Evolutionary conservation across 768 basidiomycete genomes (phyloP).

Genomic region (Lanmaoa pseudosensibilis): DNA sequence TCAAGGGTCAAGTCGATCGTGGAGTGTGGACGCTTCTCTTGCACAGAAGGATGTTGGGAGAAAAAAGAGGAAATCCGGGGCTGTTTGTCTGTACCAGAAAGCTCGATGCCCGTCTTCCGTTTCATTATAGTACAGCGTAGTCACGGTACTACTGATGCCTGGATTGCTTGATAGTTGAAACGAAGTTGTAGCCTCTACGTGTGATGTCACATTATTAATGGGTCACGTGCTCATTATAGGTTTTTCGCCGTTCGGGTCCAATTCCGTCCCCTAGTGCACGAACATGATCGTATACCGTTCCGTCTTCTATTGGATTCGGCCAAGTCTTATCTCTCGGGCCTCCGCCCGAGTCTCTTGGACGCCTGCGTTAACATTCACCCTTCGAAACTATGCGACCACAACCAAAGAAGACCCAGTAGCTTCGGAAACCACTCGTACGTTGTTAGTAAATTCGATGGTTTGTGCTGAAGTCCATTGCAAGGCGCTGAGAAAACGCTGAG

Average conservation of each 20-base stretch:
- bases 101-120: conserved; percentile 7
- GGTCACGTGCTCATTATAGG: conserved; percentile 25
- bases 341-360: not conserved
- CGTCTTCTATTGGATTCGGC: conserved; percentile 3
- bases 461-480: conserved; percentile 32
- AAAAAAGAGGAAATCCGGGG: conserved; percentile 46
- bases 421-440: conserved; percentile 67
- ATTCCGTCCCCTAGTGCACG: no score
- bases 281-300: conserved; percentile 12
- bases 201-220: conserved; percentile 21
- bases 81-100: conserved; percentile 27
- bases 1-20: conserved; percentile 57
- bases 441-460: not conserved
- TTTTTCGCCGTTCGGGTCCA: conserved; percentile 2
- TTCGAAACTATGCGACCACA: conserved; percentile 16
- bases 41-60: conserved; percentile 15
- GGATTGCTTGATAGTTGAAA: no score
- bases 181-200: conserved; percentile 1
- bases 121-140: conserved; percentile 14
- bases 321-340: conserved; percentile 1
- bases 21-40: conserved; percentile 32
- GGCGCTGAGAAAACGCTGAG: conserved; percentile 85
- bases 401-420: conserved; percentile 43
- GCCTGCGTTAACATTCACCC: not conserved
- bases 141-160: no score